A percentile compares a stretch with the other conserved stretches of the same genome.
Conservation (phyloP, 2,329 filamentous ascomycete species). For the Zymoseptoria crescenta region DNA sequence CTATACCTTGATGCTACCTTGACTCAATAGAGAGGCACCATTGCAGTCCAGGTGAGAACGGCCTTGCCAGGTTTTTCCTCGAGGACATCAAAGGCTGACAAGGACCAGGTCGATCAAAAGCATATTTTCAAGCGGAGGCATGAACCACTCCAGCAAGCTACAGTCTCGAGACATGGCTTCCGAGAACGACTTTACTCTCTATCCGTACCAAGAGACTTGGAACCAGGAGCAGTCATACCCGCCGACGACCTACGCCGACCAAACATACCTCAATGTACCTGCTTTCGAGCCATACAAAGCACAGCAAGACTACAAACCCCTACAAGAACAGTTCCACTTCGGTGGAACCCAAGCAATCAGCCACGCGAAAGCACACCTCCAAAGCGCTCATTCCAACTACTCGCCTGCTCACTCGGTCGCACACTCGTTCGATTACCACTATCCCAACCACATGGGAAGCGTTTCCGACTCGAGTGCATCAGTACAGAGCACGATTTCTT, state of each 20-base stretch:
- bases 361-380: conserved; percentile 31
- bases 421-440: conserved; percentile 39
- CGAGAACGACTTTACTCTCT: conserved; percentile 28
- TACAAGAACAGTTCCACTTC: conserved; percentile 32
- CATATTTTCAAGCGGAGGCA: background rate
- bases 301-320: conserved; percentile 27
- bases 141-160: background rate
- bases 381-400: conserved; percentile 32
- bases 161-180: background rate
- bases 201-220: conserved; percentile 26
- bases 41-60: background rate
- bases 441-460: conserved; percentile 38
- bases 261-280: conserved; percentile 22
- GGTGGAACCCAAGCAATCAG: conserved; percentile 31
- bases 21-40: background rate
- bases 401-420: conserved; percentile 39
- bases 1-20: background rate
- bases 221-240: conserved; percentile 23
- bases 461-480: conserved; percentile 47
- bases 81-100: background rate
- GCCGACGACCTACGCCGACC: conserved; percentile 19
- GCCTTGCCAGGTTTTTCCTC: background rate
- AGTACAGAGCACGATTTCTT: conserved; percentile 41
- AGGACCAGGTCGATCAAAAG: background rate
- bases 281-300: conserved; percentile 33